Base-by-base conservation (phyloP, 805 yeast species). In the Wickerhamiella bombiphila region DNA sequence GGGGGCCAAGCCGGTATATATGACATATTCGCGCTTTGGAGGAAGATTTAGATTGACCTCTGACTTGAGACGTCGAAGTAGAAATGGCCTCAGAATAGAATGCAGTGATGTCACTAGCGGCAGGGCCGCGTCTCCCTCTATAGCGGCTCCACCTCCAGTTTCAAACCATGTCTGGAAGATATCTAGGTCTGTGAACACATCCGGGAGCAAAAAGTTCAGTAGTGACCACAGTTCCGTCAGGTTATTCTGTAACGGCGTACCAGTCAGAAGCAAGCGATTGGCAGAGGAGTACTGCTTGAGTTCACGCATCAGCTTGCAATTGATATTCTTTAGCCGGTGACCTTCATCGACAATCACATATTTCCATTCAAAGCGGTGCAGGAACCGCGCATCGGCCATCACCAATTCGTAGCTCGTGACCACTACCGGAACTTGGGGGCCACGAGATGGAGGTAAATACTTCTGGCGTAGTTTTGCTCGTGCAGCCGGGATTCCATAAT, bases 211-310 rank as follows among this genome's bases (percentile, higher is more conserved):
- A 53, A 88, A 88, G 54, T 91, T 91, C 38, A 88, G 64, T 40
- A 91, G 61, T 0, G 95, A 79, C 97, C 97, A 88, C 28, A 91
- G 60, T 58, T 91, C 97, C 37, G 78, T 70, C 40, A 88, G 61
- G 51, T 86, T 88, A 55, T 88, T 88, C 56, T 88, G 98, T 37
- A 88, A 63, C 0, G 98, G 97, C 0, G 98, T 88, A n/a, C 98
- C 98, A 0, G 98, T 88, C 11, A 88, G 60, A 20, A 88, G 61
- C 34, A 88, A 61, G 43, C 95, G 63, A 52, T 88, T 88, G 13
- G 69, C 62, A 4, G 63, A 48, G 17, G 61, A 57, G 28, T 82
- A 65, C 44, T 66, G 68, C 50, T 82, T 86, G 47, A 88, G 65
- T 42, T 75, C 75, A 38, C 68, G 68, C 36, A 88, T 76, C 42